Evolutionary conservation across 192 early-diverging fungal species (phyloP).

Genomic region (Backusella morwellensis): DNA sequence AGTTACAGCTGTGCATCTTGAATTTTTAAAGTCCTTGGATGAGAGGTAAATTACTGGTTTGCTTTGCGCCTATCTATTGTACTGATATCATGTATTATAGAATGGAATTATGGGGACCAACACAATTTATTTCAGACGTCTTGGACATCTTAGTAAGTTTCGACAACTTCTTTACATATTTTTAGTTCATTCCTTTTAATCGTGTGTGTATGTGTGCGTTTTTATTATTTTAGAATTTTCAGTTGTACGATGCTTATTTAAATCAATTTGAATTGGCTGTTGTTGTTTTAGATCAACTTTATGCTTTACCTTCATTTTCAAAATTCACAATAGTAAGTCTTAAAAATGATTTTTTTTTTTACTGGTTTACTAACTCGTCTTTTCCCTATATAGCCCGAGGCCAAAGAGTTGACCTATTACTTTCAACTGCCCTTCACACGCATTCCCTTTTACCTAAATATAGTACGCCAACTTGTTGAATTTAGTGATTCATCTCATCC

Average conservation of each 20-base stretch:
- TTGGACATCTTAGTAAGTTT: constrained; percentile 8
- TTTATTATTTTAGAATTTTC: background rate
- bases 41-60: background rate
- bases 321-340: constrained; percentile 12
- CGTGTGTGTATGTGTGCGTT: no score
- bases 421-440: constrained; percentile 6
- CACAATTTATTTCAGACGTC: constrained; percentile 19
- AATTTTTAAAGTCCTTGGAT: background rate
- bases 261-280: background rate
- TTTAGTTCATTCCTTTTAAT: background rate
- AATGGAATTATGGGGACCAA: constrained; percentile 19
- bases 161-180: background rate
- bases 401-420: background rate
- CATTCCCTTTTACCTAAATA: background rate
- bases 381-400: background rate
- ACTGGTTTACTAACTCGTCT: background rate
- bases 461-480: background rate
- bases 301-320: constrained; percentile 1
- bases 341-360: no score
- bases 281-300: background rate
- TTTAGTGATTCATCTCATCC: constrained; percentile 23
- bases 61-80: no score
- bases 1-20: background rate
- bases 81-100: background rate
- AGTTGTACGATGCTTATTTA: background rate